A percentile compares a stretch with the other conserved stretches of the same genome.
Evolutionary conservation across 1,284 basidiomycete species (phyloP).

Genomic region (Malassezia sp.): DNA sequence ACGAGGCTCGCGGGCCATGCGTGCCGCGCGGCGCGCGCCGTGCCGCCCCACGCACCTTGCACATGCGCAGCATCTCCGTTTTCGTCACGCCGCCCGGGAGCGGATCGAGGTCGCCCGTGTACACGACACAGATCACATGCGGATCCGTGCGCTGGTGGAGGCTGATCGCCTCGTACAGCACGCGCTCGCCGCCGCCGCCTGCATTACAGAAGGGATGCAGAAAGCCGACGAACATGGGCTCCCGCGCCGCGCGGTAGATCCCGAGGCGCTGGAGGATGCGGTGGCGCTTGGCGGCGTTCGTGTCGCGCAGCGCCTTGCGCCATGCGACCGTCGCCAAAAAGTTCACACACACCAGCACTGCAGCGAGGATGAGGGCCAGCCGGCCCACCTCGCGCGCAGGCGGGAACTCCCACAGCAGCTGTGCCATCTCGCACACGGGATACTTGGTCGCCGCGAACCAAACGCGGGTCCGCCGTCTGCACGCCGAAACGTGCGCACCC

Average conservation of each 20-base stretch:
- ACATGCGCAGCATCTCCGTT: conserved; percentile 58
- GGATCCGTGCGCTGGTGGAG: conserved; percentile 64
- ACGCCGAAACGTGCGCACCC: no score
- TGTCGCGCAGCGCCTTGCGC: conserved; percentile 11
- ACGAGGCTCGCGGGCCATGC: no score
- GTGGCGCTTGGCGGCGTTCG: conserved; percentile 5
- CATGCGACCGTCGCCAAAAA: conserved; percentile 7
- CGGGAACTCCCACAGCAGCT: no score
- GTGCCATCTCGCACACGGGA: no score
- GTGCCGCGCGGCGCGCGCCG: no score
- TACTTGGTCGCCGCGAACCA: no score
- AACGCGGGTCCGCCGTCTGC: no score
- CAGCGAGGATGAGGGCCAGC: background rate
- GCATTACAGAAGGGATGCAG: conserved; percentile 97
- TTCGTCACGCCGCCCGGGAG: conserved; percentile 52
- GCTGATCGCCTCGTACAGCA: conserved; percentile 82
- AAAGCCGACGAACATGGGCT: conserved; percentile 54
- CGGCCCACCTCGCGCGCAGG: no score
- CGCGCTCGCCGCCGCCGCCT: conserved; percentile 90
- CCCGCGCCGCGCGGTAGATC: background rate
- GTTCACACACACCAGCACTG: background rate
- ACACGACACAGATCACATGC: conserved; percentile 67
- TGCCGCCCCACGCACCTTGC: no score
- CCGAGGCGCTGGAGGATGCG: conserved; percentile 3
- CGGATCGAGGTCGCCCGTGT: conserved; percentile 56